Base-by-base conservation (phyloP, 2,329 filamentous ascomycete species). In the Claviceps quebecensis region DNA sequence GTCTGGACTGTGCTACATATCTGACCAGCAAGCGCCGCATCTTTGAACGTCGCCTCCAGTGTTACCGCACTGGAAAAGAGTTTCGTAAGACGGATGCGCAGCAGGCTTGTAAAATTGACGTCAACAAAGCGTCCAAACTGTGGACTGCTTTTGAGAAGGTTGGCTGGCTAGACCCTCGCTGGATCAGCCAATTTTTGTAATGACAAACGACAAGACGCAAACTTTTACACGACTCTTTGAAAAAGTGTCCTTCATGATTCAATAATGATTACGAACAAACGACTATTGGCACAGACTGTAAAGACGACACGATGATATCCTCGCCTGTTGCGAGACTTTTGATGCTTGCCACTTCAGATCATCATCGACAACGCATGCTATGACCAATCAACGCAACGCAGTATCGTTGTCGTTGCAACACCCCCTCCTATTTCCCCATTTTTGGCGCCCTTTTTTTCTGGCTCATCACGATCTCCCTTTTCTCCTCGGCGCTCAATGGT, bases 61-160 rank as follows among this genome's bases (percentile, higher is more conserved):
- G 77, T 54, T 78, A 82, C 2, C 70, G 72, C 52, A 81, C 80
- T 38, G 77, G 78, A 63, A 93, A 94, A 67, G 86, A 90, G 61
- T 96, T 95, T 66, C 83, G 87, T 65, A 95, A 95, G 77, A 97
- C 91, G 1, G 87, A 95, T 64, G 88, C 89, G 5, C 91, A 97
- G 67, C 87, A 95, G 65, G 88, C 87, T n/a, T 95, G 88, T 76
- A 94, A 94, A 72, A 95, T 96, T 56, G 91, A 97, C 61, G 91
- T 97, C 65, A 96, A 96, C 74, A 97, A 96, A 73, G 88, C 90
- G 3, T 94, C 87, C 57, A 91, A 91, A 67, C 74, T 97, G 46
- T 95, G 88, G 86, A 83, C 82, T 39, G 88, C 88, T 5, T 97
- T 87, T 63, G 86, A 95, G 48, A 84, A 82, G 59, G 86, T 93